Evolutionary conservation across 2,329 filamentous ascomycete genomes (phyloP).

Genomic region (Metarhizium guizhouense): DNA sequence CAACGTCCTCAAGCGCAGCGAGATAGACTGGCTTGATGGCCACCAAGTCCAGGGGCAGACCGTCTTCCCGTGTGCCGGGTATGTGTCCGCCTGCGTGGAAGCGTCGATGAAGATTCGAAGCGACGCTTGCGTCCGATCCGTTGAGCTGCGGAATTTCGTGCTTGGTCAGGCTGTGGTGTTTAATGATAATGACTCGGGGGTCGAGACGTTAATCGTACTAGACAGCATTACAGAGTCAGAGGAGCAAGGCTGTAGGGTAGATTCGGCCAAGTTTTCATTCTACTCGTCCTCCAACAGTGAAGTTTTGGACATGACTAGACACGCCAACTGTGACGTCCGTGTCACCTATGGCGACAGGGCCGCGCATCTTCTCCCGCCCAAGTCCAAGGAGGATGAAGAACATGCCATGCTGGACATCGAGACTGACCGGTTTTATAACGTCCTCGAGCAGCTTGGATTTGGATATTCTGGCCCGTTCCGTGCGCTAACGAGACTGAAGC

Average conservation of each 20-base stretch:
- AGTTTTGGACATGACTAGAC: too few species aligned
- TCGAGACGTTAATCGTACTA: background rate
- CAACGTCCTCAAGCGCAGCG: slow-evolving; percentile 12
- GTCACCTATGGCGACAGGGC: too few species aligned
- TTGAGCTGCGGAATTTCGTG: background rate
- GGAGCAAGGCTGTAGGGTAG: background rate
- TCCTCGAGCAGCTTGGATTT: background rate
- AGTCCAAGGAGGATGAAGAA: background rate
- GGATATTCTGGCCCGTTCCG: background rate
- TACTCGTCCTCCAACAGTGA: too few species aligned
- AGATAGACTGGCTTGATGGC: slow-evolving; percentile 23
- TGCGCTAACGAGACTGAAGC: background rate
- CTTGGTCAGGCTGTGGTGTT: background rate
- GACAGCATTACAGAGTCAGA: background rate
- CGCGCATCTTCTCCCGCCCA: background rate
- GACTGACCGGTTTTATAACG: background rate
- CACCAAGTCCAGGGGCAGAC: slow-evolving; percentile 13
- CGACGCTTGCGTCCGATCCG: background rate
- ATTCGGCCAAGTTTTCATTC: background rate
- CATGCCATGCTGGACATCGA: background rate
- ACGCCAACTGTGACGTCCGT: too few species aligned
- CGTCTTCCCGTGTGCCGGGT: slow-evolving; percentile 29
- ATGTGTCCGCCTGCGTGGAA: slow-evolving; percentile 22
- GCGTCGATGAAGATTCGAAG: background rate
- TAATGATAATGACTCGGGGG: background rate